phyloP scores from a whole-genome alignment of 805 yeast genomes.

The Kodamaea kakaduensis region DNA sequence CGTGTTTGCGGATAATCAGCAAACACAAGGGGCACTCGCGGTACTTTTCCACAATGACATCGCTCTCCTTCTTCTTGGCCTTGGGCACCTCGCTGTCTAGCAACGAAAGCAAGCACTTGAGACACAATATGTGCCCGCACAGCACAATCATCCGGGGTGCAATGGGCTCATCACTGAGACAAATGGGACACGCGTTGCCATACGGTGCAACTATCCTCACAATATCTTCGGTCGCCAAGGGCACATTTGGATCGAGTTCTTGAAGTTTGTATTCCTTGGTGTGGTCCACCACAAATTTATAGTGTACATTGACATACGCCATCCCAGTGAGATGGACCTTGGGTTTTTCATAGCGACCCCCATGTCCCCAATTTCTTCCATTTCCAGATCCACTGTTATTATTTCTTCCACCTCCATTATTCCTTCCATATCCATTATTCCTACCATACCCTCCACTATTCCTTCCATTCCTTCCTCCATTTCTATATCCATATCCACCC shows the following conservation, averaged over 20 bases:
- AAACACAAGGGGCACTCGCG: constrained; percentile 83
- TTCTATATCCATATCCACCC: no score
- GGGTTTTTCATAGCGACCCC: constrained; percentile 10
- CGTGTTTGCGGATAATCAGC: constrained; percentile 47
- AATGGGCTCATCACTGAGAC: constrained; percentile 75
- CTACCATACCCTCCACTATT: no score
- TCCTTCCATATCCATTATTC: no score
- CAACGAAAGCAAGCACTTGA: constrained; percentile 72
- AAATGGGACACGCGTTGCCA: constrained; percentile 85
- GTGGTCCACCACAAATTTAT: constrained; percentile 74
- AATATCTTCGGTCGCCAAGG: constrained; percentile 57
- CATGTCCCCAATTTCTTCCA: constrained; percentile 9
- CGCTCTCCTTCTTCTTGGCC: constrained; percentile 32
- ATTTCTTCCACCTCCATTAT: no score
- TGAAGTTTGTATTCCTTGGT: constrained; percentile 54
- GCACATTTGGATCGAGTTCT: constrained; percentile 69
- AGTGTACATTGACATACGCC: constrained; percentile 76
- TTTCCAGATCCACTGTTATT: no score
- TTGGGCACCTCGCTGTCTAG: constrained; percentile 51
- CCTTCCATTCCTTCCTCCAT: no score
- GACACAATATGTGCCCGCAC: constrained; percentile 92
- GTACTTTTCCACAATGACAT: constrained; percentile 41
- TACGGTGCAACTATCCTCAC: constrained; percentile 71
- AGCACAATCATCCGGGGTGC: constrained; percentile 89
- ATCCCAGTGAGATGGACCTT: constrained; percentile 56